Evolutionary conservation across 2,329 filamentous ascomycete genomes (phyloP).

Genomic region (Stromatinia cepivora): DNA sequence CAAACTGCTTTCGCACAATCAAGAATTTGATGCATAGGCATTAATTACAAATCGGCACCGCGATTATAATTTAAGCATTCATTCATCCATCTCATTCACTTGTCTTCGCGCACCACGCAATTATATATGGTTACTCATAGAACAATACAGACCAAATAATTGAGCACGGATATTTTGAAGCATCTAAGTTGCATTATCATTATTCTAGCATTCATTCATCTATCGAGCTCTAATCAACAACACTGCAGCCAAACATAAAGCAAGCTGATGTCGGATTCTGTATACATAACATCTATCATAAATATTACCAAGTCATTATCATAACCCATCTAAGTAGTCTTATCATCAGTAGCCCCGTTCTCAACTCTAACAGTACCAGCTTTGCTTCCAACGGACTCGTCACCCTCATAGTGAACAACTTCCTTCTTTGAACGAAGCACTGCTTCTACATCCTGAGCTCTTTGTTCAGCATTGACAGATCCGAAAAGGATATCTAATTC

Average conservation of each 20-base stretch:
- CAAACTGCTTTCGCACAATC: too few relatives aligned
- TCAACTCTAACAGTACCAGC: conserved; percentile 8
- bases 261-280: background rate
- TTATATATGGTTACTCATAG: background rate
- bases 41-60: too few relatives aligned
- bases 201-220: conserved; percentile 1
- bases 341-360: background rate
- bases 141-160: background rate
- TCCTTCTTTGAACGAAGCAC: conserved; percentile 25
- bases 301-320: conserved; percentile 8
- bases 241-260: background rate
- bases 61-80: too few relatives aligned
- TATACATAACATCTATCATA: background rate
- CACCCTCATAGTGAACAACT: conserved; percentile 12
- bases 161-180: background rate
- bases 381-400: conserved; percentile 10
- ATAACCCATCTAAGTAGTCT: background rate
- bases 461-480: conserved; percentile 15
- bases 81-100: too few relatives aligned
- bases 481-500: conserved; percentile 46
- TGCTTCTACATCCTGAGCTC: conserved; percentile 26
- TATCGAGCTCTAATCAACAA: background rate
- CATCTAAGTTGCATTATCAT: background rate
- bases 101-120: too few relatives aligned
- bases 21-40: too few relatives aligned